A percentile compares a stretch with the other conserved stretches of the same genome.
These are phyloP conservation scores for Globisporangium orthogonon DNA, from an alignment of 352 stramenopile genomes.

Conservation along the genomic window DNA sequence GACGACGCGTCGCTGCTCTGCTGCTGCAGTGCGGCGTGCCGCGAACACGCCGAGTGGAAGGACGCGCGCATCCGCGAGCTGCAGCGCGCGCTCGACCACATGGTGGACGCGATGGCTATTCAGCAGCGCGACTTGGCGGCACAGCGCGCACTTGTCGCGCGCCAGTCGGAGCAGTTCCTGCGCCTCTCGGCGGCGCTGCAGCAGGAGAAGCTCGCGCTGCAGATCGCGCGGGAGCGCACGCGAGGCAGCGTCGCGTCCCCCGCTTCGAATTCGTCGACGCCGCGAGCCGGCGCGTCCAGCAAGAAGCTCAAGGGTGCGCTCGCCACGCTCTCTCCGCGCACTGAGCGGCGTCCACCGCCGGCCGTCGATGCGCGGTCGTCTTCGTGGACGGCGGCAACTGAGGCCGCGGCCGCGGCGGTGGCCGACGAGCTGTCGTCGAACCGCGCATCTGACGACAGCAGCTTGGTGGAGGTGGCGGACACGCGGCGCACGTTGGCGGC, in stretches of 20 bases:
- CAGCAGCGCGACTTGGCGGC: slow-evolving; percentile 30
- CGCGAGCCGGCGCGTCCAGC: neutral
- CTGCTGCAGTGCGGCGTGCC: slow-evolving; percentile 17
- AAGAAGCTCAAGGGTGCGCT: slow-evolving; percentile 6
- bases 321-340: slow-evolving; percentile 1
- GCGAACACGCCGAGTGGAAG: slow-evolving; percentile 23
- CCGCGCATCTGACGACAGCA: neutral
- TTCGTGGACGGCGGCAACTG: neutral
- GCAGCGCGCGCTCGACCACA: slow-evolving; percentile 29
- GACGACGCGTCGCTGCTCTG: neutral
- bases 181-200: slow-evolving; percentile 26
- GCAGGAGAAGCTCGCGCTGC: slow-evolving; percentile 26
- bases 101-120: slow-evolving; percentile 33
- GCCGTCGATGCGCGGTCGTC: neutral
- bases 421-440: neutral
- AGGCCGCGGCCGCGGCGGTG: neutral
- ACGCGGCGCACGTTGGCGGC: slow-evolving; percentile 12
- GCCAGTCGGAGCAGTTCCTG: slow-evolving; percentile 27
- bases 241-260: neutral
- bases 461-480: neutral
- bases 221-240: slow-evolving; percentile 18
- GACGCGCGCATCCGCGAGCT: slow-evolving; percentile 27
- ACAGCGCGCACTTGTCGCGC: slow-evolving; percentile 23
- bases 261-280: neutral
- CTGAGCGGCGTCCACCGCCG: neutral